These are phyloP conservation scores for Scenedesmus sp. DNA, from an alignment of 163 green algal genomes.

Conservation along the genomic window DNA sequence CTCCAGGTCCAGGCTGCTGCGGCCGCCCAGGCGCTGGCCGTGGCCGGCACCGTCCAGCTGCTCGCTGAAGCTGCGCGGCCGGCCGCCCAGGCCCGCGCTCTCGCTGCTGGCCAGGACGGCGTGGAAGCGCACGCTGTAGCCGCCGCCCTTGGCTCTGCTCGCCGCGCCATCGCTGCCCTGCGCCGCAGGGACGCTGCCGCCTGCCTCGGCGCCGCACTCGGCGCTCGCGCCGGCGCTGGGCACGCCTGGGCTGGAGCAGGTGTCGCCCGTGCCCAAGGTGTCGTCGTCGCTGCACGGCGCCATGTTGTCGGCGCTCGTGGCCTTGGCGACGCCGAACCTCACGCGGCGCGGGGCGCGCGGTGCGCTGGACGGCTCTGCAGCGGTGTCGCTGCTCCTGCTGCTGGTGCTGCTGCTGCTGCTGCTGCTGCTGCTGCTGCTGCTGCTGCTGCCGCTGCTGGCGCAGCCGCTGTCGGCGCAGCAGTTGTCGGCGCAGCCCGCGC, in stretches of 20 bases:
- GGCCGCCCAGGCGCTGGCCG: not conserved
- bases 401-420: not conserved
- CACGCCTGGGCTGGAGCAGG: too few relatives aligned
- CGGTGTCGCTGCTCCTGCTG: slow-evolving; percentile 8
- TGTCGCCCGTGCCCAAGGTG: too few relatives aligned
- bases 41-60: slow-evolving; percentile 17
- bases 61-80: too few relatives aligned
- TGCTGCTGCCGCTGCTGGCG: slow-evolving; percentile 19
- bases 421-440: not conserved
- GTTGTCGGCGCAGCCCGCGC: not conserved
- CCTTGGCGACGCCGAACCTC: too few relatives aligned
- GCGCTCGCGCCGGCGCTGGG: too few relatives aligned
- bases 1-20: slow-evolving; percentile 31
- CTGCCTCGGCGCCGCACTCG: too few relatives aligned
- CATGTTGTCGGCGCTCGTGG: too few relatives aligned
- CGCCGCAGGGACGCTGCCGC: slow-evolving; percentile 7
- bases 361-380: not conserved
- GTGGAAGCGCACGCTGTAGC: not conserved
- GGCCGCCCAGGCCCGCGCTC: too few relatives aligned
- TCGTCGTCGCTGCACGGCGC: too few relatives aligned
- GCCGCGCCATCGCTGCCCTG: not conserved
- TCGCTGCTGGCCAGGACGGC: not conserved
- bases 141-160: not conserved
- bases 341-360: too few relatives aligned
- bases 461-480: slow-evolving; percentile 6